Evolutionary conservation across 768 basidiomycete species (phyloP).

Genomic region (Termitomyces sp.): DNA sequence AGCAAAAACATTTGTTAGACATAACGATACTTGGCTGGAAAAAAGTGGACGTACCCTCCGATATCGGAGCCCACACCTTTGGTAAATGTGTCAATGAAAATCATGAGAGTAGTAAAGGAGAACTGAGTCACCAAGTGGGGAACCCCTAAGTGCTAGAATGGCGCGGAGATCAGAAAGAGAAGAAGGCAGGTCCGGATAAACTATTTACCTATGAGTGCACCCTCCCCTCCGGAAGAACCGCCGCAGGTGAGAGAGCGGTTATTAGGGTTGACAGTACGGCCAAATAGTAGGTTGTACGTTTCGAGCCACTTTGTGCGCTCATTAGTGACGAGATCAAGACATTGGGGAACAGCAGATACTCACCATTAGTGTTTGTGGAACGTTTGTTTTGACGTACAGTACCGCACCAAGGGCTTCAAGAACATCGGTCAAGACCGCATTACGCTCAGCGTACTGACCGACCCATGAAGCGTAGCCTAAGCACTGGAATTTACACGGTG

Average conservation of each 20-base stretch:
- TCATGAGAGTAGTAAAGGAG: background rate
- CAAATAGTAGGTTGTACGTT: conserved; percentile 77
- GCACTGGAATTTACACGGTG: background rate
- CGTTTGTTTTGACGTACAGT: conserved; percentile 68
- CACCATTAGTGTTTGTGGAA: conserved; percentile 78
- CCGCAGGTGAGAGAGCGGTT: conserved; percentile 72
- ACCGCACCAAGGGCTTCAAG: conserved; percentile 69
- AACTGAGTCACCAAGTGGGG: conserved; percentile 35
- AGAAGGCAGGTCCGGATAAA: background rate
- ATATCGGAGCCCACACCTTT: conserved; percentile 72
- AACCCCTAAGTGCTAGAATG: conserved; percentile 38
- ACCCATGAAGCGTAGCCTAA: conserved; percentile 75
- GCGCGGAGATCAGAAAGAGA: background rate
- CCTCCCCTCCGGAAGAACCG: conserved; percentile 87
- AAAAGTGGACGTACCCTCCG: conserved; percentile 51
- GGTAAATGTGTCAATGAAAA: background rate
- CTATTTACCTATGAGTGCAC: conserved; percentile 61
- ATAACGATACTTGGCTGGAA: background rate
- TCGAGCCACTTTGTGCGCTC: conserved; percentile 59
- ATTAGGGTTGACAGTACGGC: conserved; percentile 72
- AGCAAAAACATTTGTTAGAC: background rate
- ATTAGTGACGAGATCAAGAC: background rate
- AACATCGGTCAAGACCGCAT: conserved; percentile 64
- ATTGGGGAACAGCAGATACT: background rate
- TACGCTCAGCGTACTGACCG: conserved; percentile 53